phyloP scores from a whole-genome alignment of 2,329 filamentous ascomycete genomes.

The Aspergillus fumigatiaffinis region DNA sequence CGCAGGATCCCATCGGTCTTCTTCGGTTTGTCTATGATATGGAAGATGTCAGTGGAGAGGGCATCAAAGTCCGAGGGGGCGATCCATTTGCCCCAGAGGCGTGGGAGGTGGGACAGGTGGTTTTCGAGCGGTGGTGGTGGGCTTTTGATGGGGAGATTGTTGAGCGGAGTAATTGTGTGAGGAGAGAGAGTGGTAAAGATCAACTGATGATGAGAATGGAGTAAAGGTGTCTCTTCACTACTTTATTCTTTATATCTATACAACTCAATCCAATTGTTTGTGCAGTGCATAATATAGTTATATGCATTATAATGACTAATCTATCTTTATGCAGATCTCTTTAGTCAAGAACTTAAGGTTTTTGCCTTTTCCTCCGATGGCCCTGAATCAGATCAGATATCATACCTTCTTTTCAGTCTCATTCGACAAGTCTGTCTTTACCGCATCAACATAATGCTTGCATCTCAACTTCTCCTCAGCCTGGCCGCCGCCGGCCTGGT shows the following conservation, averaged over 20 bases:
- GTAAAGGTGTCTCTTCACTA: background rate
- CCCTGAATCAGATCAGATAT: background rate
- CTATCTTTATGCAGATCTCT: no score
- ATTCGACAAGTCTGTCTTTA: background rate
- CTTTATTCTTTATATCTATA: background rate
- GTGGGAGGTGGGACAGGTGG: slow-evolving; percentile 58
- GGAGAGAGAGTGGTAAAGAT: slow-evolving; percentile 44
- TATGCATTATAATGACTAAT: no score
- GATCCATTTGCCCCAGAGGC: slow-evolving; percentile 48
- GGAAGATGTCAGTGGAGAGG: slow-evolving; percentile 52
- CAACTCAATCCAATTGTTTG: no score
- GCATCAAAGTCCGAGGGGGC: slow-evolving; percentile 47
- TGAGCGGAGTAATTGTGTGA: slow-evolving; percentile 52
- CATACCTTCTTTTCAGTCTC: background rate
- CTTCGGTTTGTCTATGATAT: slow-evolving; percentile 55
- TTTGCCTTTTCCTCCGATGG: no score
- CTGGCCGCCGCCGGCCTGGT: slow-evolving; percentile 17
- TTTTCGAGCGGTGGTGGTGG: slow-evolving; percentile 61
- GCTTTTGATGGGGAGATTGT: slow-evolving; percentile 53
- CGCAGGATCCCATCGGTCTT: slow-evolving; percentile 46
- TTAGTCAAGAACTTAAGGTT: no score
- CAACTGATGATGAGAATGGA: slow-evolving; percentile 6
- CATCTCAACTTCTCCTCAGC: slow-evolving; percentile 6
- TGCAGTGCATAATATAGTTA: no score
- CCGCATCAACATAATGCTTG: background rate